These are phyloP conservation scores for Metarhizium anisopliae DNA, from an alignment of 2,329 filamentous ascomycete species.

Conservation along the genomic window DNA sequence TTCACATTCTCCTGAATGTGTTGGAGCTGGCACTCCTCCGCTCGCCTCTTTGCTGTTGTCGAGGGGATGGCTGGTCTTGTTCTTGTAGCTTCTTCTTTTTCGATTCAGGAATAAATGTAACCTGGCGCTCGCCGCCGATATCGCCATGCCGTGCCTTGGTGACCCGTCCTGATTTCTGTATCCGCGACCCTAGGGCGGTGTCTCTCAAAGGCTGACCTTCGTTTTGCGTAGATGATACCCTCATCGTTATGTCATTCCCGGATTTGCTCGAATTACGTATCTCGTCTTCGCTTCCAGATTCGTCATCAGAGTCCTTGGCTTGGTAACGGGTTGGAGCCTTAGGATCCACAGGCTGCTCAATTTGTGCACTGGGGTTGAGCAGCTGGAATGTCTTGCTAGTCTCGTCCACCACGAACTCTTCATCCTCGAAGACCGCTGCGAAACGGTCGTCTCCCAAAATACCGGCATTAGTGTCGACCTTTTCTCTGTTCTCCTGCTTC, in stretches of 20 bases:
- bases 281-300: slow-evolving; percentile 30
- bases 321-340: slow-evolving; percentile 29
- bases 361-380: slow-evolving; percentile 78
- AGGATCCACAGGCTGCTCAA: slow-evolving; percentile 23
- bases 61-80: slow-evolving; percentile 20
- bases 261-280: slow-evolving; percentile 12
- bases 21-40: slow-evolving; percentile 70
- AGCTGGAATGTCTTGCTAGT: slow-evolving; percentile 75
- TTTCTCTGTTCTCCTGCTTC: slow-evolving; percentile 50
- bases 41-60: slow-evolving; percentile 25
- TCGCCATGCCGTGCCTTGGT: slow-evolving; percentile 37
- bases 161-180: slow-evolving; percentile 38
- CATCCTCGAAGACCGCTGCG: slow-evolving; percentile 79
- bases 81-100: slow-evolving; percentile 39
- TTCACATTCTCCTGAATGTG: slow-evolving; percentile 57
- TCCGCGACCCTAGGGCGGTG: slow-evolving; percentile 46
- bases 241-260: slow-evolving; percentile 46
- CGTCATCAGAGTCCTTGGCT: slow-evolving; percentile 33
- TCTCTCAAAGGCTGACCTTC: slow-evolving; percentile 47
- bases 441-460: slow-evolving; percentile 83
- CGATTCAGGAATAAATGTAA: slow-evolving; percentile 62
- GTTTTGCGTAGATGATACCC: slow-evolving; percentile 60
- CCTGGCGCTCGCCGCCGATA: slow-evolving; percentile 53
- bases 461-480: slow-evolving; percentile 50
- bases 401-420: slow-evolving; percentile 89